Evolutionary conservation across 1,284 basidiomycete species (phyloP).

Genomic region (Cryptococcus sp.): DNA sequence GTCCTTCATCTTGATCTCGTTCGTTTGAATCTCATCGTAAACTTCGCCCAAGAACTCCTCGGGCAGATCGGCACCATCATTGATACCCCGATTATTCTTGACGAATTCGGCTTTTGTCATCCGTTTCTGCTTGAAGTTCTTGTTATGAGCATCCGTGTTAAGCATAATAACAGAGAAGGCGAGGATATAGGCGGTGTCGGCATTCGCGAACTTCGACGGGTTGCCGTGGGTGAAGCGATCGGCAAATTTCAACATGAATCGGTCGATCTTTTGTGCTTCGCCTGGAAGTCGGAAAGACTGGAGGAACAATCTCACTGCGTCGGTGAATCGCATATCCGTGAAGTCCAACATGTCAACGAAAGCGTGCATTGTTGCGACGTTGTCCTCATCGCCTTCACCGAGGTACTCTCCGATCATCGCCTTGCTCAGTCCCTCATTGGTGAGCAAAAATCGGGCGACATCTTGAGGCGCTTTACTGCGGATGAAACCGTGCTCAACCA

Average conservation of each 20-base stretch:
- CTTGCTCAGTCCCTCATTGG: constrained; percentile 92
- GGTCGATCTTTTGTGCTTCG: constrained; percentile 95
- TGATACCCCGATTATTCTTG: constrained; percentile 92
- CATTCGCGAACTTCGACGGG: constrained; percentile 73
- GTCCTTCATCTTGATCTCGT: constrained; percentile 98
- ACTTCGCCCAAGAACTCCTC: constrained; percentile 76
- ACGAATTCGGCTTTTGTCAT: constrained; percentile 90
- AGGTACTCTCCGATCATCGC: constrained; percentile 97
- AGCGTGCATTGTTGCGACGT: constrained; percentile 91
- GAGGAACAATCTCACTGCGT: constrained; percentile 81
- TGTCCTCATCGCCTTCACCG: constrained; percentile 86
- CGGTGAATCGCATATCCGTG: constrained; percentile 74
- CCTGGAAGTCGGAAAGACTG: constrained; percentile 94
- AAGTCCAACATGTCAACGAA: constrained; percentile 92
- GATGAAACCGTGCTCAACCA: constrained; percentile 89
- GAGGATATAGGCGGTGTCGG: constrained; percentile 86
- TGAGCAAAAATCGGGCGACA: constrained; percentile 82
- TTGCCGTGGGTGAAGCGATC: constrained; percentile 91
- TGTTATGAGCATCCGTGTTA: constrained; percentile 94
- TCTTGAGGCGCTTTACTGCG: constrained; percentile 71
- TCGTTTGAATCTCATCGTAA: constrained; percentile 83
- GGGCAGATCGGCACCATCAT: constrained; percentile 81
- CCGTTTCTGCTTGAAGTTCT: constrained; percentile 79
- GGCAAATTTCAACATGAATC: constrained; percentile 98
- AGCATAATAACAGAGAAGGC: constrained; percentile 92